Evolutionary conservation across 2,329 filamentous ascomycete species (phyloP).

Genomic region (Ophiosphaerella korrae): DNA sequence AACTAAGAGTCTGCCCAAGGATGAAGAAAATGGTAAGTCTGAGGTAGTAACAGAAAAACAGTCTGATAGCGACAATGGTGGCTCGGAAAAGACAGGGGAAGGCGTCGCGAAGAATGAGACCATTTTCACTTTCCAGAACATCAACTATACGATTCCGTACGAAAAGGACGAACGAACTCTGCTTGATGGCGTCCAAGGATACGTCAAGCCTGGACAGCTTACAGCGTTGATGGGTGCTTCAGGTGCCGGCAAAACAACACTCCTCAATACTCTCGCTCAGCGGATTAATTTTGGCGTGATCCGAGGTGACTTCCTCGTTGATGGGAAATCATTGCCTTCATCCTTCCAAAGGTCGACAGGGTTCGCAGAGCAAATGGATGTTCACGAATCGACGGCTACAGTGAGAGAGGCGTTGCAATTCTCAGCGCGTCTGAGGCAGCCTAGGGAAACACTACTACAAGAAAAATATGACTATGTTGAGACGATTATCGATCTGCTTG

Average conservation of each 20-base stretch:
- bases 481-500: constrained; percentile 65
- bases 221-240: constrained; percentile 78
- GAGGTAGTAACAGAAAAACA: constrained; percentile 32
- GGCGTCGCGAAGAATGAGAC: constrained; percentile 66
- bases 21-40: constrained; percentile 58
- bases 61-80: constrained; percentile 30
- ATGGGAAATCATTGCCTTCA: constrained; percentile 55
- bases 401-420: constrained; percentile 69
- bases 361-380: constrained; percentile 71
- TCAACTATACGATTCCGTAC: constrained; percentile 74
- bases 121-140: constrained; percentile 78
- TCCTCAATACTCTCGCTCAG: constrained; percentile 47
- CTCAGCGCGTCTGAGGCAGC: constrained; percentile 66
- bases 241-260: constrained; percentile 52
- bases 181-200: constrained; percentile 70
- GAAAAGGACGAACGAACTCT: constrained; percentile 53
- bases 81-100: constrained; percentile 41
- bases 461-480: constrained; percentile 71
- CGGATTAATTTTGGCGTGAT: constrained; percentile 54
- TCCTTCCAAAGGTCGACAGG: constrained; percentile 82
- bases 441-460: constrained; percentile 59
- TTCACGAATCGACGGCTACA: constrained; percentile 66
- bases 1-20: constrained; percentile 50
- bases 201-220: constrained; percentile 88
- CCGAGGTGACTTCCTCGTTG: constrained; percentile 52